Conservation (phyloP, 345 rosid species). For the Gynandropsis gynandra region DNA sequence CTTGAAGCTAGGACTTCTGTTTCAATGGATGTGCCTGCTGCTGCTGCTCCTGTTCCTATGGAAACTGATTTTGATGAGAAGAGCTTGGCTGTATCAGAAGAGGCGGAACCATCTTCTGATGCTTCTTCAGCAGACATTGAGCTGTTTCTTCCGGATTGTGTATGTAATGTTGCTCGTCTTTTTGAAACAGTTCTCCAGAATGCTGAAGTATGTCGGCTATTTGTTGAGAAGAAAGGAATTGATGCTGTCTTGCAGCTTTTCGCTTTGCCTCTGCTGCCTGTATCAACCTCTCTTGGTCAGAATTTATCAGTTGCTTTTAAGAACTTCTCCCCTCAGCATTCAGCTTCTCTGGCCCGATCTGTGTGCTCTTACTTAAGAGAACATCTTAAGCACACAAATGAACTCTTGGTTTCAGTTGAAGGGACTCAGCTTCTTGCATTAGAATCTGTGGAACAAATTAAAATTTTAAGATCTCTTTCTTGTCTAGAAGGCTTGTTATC, state of each 20-base stretch:
- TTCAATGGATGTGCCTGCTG: conserved; percentile 35
- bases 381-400: conserved; percentile 56
- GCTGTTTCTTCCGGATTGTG: conserved; percentile 75
- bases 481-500: conserved; percentile 71
- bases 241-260: conserved; percentile 75
- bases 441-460: conserved; percentile 44
- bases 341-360: conserved; percentile 67
- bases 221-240: conserved; percentile 92
- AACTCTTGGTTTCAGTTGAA: conserved; percentile 43
- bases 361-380: conserved; percentile 79
- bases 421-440: conserved; percentile 57
- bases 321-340: conserved; percentile 88
- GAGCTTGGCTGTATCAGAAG: conserved; percentile 49
- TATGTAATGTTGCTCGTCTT: conserved; percentile 72
- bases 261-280: conserved; percentile 74
- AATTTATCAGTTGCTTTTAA: conserved; percentile 79
- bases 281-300: conserved; percentile 73
- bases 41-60: conserved; percentile 68
- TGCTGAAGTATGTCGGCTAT: conserved; percentile 83
- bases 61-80: conserved; percentile 75
- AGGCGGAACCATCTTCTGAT: conserved; percentile 53
- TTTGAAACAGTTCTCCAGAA: conserved; percentile 94
- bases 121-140: conserved; percentile 42
- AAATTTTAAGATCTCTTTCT: conserved; percentile 61
- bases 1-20: conserved; percentile 40